Percentiles rank a stretch among this genome's conserved stretches.
Evolutionary conservation across 169 alveolate species (phyloP).

Genomic region (Eimeria sp.): DNA sequence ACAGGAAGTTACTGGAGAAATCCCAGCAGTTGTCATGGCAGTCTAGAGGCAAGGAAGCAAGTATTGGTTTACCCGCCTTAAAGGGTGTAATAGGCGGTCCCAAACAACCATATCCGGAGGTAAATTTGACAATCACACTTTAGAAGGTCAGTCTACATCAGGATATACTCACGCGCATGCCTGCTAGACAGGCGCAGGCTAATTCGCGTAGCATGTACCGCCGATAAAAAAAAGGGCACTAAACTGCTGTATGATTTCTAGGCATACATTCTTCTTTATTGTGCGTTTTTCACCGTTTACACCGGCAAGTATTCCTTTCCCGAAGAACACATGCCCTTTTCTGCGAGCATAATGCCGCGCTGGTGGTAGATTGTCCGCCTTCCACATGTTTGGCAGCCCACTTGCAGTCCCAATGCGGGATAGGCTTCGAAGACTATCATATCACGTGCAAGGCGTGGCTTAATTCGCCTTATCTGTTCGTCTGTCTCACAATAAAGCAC

Average conservation of each 20-base stretch:
- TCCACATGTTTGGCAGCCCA: neutral
- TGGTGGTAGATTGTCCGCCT: neutral
- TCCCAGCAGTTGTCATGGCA: neutral
- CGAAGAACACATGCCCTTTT: neutral
- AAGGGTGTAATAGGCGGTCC: no score
- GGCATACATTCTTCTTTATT: neutral
- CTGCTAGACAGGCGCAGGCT: neutral
- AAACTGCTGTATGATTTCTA: neutral
- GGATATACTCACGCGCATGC: neutral
- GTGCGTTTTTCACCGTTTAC: neutral
- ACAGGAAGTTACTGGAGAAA: neutral
- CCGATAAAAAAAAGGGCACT: neutral
- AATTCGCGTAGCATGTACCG: neutral
- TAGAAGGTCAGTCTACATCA: neutral
- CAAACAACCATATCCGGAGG: no score
- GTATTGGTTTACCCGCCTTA: no score
- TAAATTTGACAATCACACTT: no score
- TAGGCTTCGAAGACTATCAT: neutral
- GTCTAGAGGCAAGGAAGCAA: no score
- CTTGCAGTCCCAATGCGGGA: neutral
- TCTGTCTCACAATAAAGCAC: neutral
- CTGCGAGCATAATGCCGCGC: neutral
- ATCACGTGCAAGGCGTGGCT: neutral
- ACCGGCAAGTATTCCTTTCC: neutral
- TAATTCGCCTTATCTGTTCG: neutral